phyloP scores from a whole-genome alignment of 345 rosid genomes.

The Salix brachista region DNA sequence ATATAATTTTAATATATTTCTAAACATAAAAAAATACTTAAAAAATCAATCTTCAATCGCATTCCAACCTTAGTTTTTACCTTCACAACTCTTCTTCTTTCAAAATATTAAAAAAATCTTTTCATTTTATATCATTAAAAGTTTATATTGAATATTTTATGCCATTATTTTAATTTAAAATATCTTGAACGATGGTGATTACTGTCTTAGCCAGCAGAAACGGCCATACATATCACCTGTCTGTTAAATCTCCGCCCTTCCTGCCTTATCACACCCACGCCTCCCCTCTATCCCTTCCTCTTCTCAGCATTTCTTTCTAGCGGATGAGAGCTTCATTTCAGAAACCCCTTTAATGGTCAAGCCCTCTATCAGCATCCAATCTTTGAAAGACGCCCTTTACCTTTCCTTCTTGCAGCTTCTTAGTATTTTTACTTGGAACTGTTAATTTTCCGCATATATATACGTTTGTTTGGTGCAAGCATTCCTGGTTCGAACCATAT shows the following conservation, averaged over 20 bases:
- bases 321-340: conserved; percentile 14
- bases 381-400: neutral
- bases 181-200: neutral
- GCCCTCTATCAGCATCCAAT: conserved; percentile 21
- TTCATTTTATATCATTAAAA: neutral
- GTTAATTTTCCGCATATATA: neutral
- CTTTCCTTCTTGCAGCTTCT: neutral
- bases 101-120: too few relatives aligned
- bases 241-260: conserved; percentile 97
- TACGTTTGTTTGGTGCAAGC: conserved; percentile 2
- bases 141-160: neutral
- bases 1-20: too few relatives aligned
- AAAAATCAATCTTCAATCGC: too few relatives aligned
- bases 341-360: neutral
- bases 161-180: neutral
- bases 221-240: conserved; percentile 50
- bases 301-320: conserved; percentile 15
- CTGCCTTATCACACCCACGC: conserved; percentile 80
- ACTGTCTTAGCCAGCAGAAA: conserved; percentile 27
- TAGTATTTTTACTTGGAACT: neutral
- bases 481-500: neutral
- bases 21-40: too few relatives aligned
- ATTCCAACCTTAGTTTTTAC: neutral
- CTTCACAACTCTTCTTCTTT: neutral
- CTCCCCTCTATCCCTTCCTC: conserved; percentile 18